Evolutionary conservation across 1,284 basidiomycete genomes (phyloP), one percentile per base, ranked within the genome.

Genomic region (Meripilus lineatus): DNA sequence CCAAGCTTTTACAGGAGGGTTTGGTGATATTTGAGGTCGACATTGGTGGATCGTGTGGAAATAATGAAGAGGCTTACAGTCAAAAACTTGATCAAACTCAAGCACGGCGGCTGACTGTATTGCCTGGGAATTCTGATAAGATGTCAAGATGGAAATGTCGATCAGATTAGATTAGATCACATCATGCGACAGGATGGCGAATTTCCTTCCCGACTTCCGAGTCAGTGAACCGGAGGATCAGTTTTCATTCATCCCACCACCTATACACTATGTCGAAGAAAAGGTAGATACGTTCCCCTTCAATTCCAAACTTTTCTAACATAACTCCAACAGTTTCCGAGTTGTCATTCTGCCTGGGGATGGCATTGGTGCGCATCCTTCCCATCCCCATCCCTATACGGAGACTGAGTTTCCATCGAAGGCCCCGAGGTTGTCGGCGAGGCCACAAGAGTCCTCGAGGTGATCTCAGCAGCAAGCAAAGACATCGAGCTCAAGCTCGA

Each of bases 361-460:
- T 70, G 96, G 96, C 52, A 99, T 99, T 58, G 95, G 92, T 92
- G 59, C 43, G 73, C 62, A 48, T 37, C 30, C 22, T 56, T 30
- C 28, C 28, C 28, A 10, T 30, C 28, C 8, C 28, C 8, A 30
- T 10, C 28, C 10, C 28, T n/a, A 30, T 10, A 10, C 28, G 28
- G n/a, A 30, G n/a, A n/a, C 28, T 30, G 28, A 30, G n/a, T 10
- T 10, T 48, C 40, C 38, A 36, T 51, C 33, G 15, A 56, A 95
- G 93, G 96, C 26, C 96, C 96, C 32, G 92, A 96, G 61, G 93
- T 99, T 26, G 77, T 93, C 28, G 77, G 70, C n/a, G 84, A 99
- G 67, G 96, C 95, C 11, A 75, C 85, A 24, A 83, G 86, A 48
- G 89, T 98, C 2, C 79, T 99, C 48, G 71, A 95, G 52, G 69